Conservation (phyloP, 1,139 yeast species). For the Trichomonascaceae sp. region DNA sequence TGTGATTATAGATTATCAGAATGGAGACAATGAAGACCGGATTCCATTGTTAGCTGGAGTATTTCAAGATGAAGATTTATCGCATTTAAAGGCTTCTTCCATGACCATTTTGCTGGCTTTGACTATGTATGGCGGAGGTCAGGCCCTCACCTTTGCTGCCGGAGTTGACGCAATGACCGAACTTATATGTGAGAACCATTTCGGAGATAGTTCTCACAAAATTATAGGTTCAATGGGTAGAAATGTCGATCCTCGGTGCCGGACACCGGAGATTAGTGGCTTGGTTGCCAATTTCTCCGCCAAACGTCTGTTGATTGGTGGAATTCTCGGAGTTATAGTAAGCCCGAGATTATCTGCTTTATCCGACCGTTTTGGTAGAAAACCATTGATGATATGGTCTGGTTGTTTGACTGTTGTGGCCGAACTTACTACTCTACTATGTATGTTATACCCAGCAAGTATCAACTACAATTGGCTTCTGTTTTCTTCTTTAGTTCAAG, state of each 20-base stretch:
- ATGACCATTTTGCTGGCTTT: constrained; percentile 12
- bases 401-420: constrained; percentile 29
- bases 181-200: constrained; percentile 22
- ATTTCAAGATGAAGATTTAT: neutral
- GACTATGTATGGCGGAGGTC: constrained; percentile 17
- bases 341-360: constrained; percentile 46
- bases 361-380: constrained; percentile 62
- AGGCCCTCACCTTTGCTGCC: constrained; percentile 20
- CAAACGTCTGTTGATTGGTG: constrained; percentile 20
- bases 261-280: constrained; percentile 22
- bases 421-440: constrained; percentile 21
- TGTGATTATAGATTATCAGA: constrained; percentile 4
- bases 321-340: constrained; percentile 21
- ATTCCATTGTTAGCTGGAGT: neutral
- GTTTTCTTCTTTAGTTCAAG: constrained; percentile 38
- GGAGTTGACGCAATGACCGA: constrained; percentile 23
- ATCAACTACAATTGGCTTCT: constrained; percentile 36
- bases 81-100: constrained; percentile 4
- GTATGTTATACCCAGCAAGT: constrained; percentile 25
- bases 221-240: constrained; percentile 5
- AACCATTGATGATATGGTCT: constrained; percentile 39
- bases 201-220: constrained; percentile 2
- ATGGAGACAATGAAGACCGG: constrained; percentile 5
- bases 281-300: constrained; percentile 25
- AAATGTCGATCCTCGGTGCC: constrained; percentile 23